Conservation (phyloP, 73 alveolate species). For the Durusdinium trenchii region DNA sequence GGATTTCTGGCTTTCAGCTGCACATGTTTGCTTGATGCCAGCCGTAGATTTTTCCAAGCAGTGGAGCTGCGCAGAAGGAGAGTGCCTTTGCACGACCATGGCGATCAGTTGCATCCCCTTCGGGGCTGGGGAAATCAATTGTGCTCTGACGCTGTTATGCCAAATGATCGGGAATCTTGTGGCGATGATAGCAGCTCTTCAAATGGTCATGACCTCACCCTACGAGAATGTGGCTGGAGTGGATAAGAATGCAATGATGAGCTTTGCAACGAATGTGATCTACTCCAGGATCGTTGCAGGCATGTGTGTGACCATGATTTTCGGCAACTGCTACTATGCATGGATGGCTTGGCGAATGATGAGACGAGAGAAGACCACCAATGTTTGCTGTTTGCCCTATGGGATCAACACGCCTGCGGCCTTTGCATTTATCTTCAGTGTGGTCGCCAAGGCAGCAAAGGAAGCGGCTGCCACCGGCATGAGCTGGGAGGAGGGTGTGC, state of each 20-base stretch:
- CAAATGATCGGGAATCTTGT: conserved; percentile 63
- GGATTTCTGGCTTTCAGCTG: no score
- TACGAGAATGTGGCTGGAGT: conserved; percentile 1
- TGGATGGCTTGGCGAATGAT: conserved; percentile 83
- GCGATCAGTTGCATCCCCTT: conserved; percentile 25
- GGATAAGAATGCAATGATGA: background rate
- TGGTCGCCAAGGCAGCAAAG: conserved; percentile 50
- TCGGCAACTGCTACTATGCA: conserved; percentile 59
- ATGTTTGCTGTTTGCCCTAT: conserved; percentile 63
- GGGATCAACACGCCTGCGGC: conserved; percentile 87
- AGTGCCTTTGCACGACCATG: no score
- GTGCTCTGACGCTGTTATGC: conserved; percentile 58
- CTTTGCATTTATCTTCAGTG: conserved; percentile 55
- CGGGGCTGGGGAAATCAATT: conserved; percentile 43
- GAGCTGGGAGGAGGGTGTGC: conserved; percentile 54
- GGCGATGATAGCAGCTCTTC: background rate
- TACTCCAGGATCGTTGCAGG: conserved; percentile 30
- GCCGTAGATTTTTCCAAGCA: no score
- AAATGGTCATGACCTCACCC: conserved; percentile 23
- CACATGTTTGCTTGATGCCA: no score
- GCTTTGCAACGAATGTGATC: background rate
- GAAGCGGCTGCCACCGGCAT: conserved; percentile 35
- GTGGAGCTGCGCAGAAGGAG: no score
- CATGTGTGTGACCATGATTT: conserved; percentile 74
- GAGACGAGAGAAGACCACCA: conserved; percentile 30